Conservation (phyloP, 208 protist species). For the Jaenimonas drosophilae region DNA sequence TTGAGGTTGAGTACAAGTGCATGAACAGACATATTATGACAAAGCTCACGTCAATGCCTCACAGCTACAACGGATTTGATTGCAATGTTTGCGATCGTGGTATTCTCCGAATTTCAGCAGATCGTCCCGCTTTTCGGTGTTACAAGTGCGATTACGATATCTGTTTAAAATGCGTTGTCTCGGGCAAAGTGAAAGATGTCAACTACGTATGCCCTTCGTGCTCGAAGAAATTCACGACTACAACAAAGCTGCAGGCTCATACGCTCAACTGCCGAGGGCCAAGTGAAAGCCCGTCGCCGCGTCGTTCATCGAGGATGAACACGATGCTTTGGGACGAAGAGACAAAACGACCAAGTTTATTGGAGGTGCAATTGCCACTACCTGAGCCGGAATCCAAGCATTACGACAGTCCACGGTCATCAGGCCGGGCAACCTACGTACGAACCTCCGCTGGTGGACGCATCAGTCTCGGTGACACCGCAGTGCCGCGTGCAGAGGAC, state of each 20-base stretch:
- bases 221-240: slow-evolving; percentile 67
- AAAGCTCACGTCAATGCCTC: slow-evolving; percentile 73
- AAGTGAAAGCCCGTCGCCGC: slow-evolving; percentile 63
- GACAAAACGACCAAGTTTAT: slow-evolving; percentile 36
- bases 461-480: slow-evolving; percentile 55
- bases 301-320: slow-evolving; percentile 69
- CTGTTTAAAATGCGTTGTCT: slow-evolving; percentile 72
- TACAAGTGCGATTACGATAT: slow-evolving; percentile 88
- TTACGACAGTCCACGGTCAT: slow-evolving; percentile 11
- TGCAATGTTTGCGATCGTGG: slow-evolving; percentile 82
- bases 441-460: slow-evolving; percentile 59
- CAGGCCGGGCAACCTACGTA: slow-evolving; percentile 29
- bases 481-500: slow-evolving; percentile 43
- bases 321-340: slow-evolving; percentile 75
- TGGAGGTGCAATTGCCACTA: slow-evolving; percentile 62
- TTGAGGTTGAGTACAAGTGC: slow-evolving; percentile 47
- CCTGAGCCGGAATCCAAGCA: slow-evolving; percentile 1
- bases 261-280: slow-evolving; percentile 71
- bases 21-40: slow-evolving; percentile 84
- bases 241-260: slow-evolving; percentile 65
- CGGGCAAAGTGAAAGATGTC: slow-evolving; percentile 62
- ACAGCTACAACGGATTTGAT: slow-evolving; percentile 82
- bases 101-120: slow-evolving; percentile 57
- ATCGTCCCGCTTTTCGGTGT: slow-evolving; percentile 67
- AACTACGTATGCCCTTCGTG: slow-evolving; percentile 83